phyloP scores from a whole-genome alignment of 1,139 yeast genomes.

The Yamadazyma diddensiae region DNA sequence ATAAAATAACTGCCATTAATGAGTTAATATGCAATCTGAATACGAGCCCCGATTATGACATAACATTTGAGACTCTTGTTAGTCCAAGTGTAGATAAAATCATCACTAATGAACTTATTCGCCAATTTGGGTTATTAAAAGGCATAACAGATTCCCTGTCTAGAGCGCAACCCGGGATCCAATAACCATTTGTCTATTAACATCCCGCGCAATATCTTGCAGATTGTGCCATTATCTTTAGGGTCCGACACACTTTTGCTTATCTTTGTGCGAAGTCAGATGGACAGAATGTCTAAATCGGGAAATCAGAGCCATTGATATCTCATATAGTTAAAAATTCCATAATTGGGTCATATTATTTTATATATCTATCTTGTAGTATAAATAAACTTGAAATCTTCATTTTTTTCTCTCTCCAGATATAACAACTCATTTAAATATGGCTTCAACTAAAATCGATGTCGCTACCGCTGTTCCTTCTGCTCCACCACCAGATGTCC shows the following conservation, averaged over 20 bases:
- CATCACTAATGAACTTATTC: constrained; percentile 38
- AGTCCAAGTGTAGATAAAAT: constrained; percentile 37
- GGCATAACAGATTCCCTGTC: neutral
- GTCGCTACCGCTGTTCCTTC: constrained; percentile 15
- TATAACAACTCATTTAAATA: neutral
- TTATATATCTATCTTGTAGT: neutral
- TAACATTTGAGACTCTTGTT: constrained; percentile 36
- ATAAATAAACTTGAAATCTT: constrained; percentile 2
- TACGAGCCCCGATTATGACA: constrained; percentile 34
- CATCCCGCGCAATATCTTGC: neutral
- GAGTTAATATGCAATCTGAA: constrained; percentile 19
- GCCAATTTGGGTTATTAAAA: constrained; percentile 28
- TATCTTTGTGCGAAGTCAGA: no score
- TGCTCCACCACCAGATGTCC: constrained; percentile 26
- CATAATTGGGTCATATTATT: neutral
- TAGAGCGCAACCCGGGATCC: constrained; percentile 1
- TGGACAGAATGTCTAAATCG: constrained; percentile 7
- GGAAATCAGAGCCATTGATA: constrained; percentile 14
- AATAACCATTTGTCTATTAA: neutral
- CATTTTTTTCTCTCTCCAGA: no score
- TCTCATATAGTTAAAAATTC: neutral
- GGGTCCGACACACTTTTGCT: no score
- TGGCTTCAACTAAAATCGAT: constrained; percentile 11
- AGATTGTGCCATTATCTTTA: neutral
- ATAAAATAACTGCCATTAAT: constrained; percentile 7